Evolutionary conservation across 2,329 filamentous ascomycete species (phyloP), one percentile per base, ranked within the genome.

Genomic region (Beauveria australis): DNA sequence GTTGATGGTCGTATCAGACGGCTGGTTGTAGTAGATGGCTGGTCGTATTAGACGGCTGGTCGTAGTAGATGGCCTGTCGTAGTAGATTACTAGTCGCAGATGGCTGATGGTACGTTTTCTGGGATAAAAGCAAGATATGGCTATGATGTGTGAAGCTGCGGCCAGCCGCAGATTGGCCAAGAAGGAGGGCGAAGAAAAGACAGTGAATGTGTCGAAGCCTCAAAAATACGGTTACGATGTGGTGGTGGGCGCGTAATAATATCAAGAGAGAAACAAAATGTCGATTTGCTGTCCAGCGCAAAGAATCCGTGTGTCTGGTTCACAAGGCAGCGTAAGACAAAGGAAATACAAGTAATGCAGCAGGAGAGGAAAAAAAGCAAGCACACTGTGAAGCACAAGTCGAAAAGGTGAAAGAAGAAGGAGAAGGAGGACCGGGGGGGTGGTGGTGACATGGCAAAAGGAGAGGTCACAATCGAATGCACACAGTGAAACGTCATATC

Each of bases 361-460:
- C 41, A 30, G 47, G 44, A 43, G 8, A 28, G 28, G 30, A 48
- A 37, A 28, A 40, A 48, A 43, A 46, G 41, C 22, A 60, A 49
- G 19, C 22, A 33, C 12, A 33, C 30, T 14, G 41, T 37, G 44
- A 33, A 57, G 44, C 43, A 60, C 47, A 53, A 59, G 44, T 52
- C 33, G 30, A 33, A 33, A 28, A 46, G 47, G 40, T 53, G 62
- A 43, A 49, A 56, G 53, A 57, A 63, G n/a, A 57, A 63, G 22
- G 41, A 58, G 19, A 40, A 19, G 40, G 22, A 59, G 22, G n/a
- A 60, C 47, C 51, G 41, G 19, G 12, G 33, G 26, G 53, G n/a
- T 22, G 43, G 16, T n/a, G n/a, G 33, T 30, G 18, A 22, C 5
- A 33, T 43, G 16, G 40, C 10, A 18, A 33, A 30, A 44, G 19